phyloP scores from a whole-genome alignment of 2,329 filamentous ascomycete species.

The Aspergillus hiratsukae region DNA sequence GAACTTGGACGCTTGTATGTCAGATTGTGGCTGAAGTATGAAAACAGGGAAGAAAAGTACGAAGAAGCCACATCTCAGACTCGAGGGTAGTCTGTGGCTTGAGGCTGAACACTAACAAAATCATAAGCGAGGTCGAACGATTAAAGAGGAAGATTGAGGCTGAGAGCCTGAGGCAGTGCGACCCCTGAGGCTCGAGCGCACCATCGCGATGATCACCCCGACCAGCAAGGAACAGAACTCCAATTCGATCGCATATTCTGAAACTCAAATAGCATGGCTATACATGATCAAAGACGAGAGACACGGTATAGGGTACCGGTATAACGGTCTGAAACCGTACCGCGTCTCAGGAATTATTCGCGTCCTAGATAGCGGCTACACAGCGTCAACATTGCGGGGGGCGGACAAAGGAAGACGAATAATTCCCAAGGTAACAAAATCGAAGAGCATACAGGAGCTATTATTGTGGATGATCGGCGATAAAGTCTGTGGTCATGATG shows the following conservation, averaged over 20 bases:
- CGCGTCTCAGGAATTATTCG: constrained; percentile 10
- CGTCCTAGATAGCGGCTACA: constrained; percentile 9
- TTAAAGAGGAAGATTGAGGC: constrained; percentile 9
- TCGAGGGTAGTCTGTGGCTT: constrained; percentile 10
- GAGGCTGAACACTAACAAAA: constrained; percentile 8
- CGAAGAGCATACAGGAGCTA: too few species aligned
- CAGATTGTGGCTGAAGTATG: constrained; percentile 6
- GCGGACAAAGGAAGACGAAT: too few species aligned
- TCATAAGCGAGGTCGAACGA: background rate
- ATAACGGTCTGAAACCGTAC: constrained; percentile 8
- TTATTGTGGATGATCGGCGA: too few species aligned
- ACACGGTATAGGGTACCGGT: constrained; percentile 11
- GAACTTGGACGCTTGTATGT: background rate
- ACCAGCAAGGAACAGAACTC: constrained; percentile 2
- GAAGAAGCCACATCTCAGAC: background rate
- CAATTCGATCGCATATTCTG: background rate
- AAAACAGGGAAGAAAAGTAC: constrained; percentile 2
- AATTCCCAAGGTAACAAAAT: too few species aligned
- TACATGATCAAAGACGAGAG: constrained; percentile 2
- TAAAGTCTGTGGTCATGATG: constrained; percentile 4
- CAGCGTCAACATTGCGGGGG: background rate
- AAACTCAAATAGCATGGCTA: background rate
- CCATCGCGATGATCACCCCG: background rate
- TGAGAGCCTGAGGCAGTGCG: constrained; percentile 13
- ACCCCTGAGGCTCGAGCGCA: constrained; percentile 7